A percentile compares a stretch with the other conserved stretches of the same genome.
Conservation (phyloP, 129 eudicot genomes). For the Flaveria ramosissima region DNA sequence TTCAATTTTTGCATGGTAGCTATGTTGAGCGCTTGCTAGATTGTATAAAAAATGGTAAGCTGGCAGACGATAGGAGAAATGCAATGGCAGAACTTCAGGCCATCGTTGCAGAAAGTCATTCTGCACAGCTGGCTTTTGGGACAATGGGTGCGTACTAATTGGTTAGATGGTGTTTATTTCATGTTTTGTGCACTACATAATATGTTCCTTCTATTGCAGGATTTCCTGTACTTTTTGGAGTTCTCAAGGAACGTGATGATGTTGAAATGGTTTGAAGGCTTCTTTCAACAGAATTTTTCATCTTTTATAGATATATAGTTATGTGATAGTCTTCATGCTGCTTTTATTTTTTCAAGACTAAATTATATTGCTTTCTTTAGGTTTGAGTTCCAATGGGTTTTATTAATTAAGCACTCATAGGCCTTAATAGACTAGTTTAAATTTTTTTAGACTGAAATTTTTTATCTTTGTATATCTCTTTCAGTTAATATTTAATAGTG, state of each 20-base stretch:
- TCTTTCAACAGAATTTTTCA: slow-evolving; percentile 13
- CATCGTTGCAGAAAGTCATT: slow-evolving; percentile 75
- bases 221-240: slow-evolving; percentile 78
- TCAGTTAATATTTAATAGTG: slow-evolving; percentile 7
- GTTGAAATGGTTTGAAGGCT: slow-evolving; percentile 75
- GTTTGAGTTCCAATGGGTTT: neutral
- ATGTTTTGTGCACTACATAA: slow-evolving; percentile 14
- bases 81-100: slow-evolving; percentile 87
- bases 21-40: slow-evolving; percentile 94
- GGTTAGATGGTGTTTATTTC: slow-evolving; percentile 2
- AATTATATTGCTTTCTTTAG: neutral
- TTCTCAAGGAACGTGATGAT: slow-evolving; percentile 88
- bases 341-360: neutral
- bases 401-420: neutral
- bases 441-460: neutral
- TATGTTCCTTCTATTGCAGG: slow-evolving; percentile 51
- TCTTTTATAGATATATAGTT: slow-evolving; percentile 18
- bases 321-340: slow-evolving; percentile 1
- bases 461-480: neutral
- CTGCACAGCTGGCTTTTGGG: slow-evolving; percentile 92
- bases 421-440: slow-evolving; percentile 1
- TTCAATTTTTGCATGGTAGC: slow-evolving; percentile 40
- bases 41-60: slow-evolving; percentile 73
- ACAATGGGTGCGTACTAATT: slow-evolving; percentile 63
- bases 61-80: slow-evolving; percentile 81